phyloP scores from a whole-genome alignment of 352 stramenopile genomes.

The Pythium pyrilobum region DNA sequence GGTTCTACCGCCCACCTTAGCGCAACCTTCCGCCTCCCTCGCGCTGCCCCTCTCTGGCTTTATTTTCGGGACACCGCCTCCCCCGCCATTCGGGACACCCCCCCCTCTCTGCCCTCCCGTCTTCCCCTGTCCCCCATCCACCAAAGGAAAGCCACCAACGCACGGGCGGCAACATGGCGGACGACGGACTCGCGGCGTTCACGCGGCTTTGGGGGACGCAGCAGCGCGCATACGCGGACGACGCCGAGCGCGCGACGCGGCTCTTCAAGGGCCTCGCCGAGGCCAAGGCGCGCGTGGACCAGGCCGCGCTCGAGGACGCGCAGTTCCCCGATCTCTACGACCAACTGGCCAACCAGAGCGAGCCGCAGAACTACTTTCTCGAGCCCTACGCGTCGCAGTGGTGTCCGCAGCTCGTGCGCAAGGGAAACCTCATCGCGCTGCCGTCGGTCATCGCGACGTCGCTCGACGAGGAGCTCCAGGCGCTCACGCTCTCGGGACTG shows the following conservation, averaged over 20 bases:
- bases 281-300: conserved; percentile 71
- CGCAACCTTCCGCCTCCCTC: conserved; percentile 1
- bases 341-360: conserved; percentile 70
- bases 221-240: conserved; percentile 15
- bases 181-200: conserved; percentile 18
- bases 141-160: background rate
- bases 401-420: conserved; percentile 75
- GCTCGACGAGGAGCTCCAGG: conserved; percentile 61
- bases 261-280: conserved; percentile 64
- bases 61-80: conserved; percentile 10
- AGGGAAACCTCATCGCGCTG: conserved; percentile 60
- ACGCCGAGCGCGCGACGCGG: conserved; percentile 30
- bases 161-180: background rate
- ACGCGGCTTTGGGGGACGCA: conserved; percentile 12
- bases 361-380: conserved; percentile 89
- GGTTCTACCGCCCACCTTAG: conserved; percentile 1
- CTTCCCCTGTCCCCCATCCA: background rate
- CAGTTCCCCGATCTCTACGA: conserved; percentile 77
- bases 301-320: conserved; percentile 61
- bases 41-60: background rate
- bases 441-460: conserved; percentile 63
- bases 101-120: background rate
- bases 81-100: conserved; percentile 17
- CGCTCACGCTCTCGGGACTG: conserved; percentile 88
- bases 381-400: conserved; percentile 81